Percentiles rank a stretch among this genome's conserved stretches.
phyloP scores from a whole-genome alignment of 805 yeast species.

The Clavispora vitiphila region DNA sequence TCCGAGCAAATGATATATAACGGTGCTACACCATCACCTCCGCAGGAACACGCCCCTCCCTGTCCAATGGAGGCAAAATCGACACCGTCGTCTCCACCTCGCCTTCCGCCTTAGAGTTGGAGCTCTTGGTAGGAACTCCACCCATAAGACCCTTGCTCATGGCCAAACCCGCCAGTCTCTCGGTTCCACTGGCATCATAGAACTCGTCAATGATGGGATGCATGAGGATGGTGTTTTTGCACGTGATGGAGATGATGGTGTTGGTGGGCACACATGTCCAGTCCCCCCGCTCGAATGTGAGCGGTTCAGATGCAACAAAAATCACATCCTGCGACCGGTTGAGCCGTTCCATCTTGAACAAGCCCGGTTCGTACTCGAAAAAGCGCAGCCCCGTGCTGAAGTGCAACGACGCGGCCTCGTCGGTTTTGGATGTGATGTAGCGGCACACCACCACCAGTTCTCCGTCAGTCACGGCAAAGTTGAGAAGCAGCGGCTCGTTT shows the following conservation, averaged over 20 bases:
- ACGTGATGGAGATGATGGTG: constrained; percentile 72
- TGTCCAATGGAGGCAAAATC: constrained; percentile 31
- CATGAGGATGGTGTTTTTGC: constrained; percentile 74
- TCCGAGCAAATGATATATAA: too few species aligned
- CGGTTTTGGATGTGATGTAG: constrained; percentile 81
- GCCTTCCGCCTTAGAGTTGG: constrained; percentile 4
- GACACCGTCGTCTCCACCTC: constrained; percentile 22
- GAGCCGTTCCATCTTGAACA: constrained; percentile 88
- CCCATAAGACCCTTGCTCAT: constrained; percentile 92
- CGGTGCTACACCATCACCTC: neutral
- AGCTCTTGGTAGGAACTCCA: constrained; percentile 67
- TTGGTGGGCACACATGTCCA: constrained; percentile 98
- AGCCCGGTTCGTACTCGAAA: constrained; percentile 85
- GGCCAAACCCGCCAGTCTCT: constrained; percentile 77
- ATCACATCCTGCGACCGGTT: constrained; percentile 91
- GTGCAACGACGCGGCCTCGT: constrained; percentile 95
- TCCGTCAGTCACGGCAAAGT: constrained; percentile 96
- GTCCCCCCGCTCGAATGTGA: constrained; percentile 94
- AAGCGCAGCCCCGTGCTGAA: constrained; percentile 92
- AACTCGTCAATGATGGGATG: constrained; percentile 91
- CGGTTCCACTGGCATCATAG: constrained; percentile 63
- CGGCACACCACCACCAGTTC: constrained; percentile 78
- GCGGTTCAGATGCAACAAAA: constrained; percentile 95
- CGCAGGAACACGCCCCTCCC: constrained; percentile 26
- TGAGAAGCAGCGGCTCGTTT: constrained; percentile 69